phyloP scores from a whole-genome alignment of 495 filamentous ascomycete genomes.

The Penicillium roqueforti region DNA sequence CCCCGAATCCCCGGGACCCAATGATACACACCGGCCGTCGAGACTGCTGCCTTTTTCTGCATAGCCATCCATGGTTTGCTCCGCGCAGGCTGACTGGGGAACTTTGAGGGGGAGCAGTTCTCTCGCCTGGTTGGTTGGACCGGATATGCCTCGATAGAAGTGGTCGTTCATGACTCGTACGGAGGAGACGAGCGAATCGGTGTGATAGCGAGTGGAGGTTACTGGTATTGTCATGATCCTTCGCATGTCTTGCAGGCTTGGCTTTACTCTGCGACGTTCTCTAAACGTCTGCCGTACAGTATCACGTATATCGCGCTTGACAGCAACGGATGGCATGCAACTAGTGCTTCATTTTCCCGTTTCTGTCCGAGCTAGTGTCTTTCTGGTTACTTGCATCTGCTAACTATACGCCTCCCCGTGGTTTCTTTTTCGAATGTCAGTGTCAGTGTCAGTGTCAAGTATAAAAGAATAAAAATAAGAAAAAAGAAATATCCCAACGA shows the following conservation, averaged over 20 bases:
- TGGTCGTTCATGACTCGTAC: neutral
- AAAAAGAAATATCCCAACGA: neutral
- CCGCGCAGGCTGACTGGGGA: neutral
- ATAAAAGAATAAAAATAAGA: neutral
- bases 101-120: neutral
- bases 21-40: neutral
- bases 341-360: neutral
- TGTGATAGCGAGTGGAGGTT: neutral
- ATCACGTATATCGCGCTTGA: neutral
- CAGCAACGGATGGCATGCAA: neutral
- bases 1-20: neutral
- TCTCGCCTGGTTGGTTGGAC: neutral
- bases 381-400: slow-evolving; percentile 2
- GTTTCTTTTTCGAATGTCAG: slow-evolving; percentile 1
- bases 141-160: neutral
- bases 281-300: neutral
- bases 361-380: neutral
- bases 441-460: too few relatives aligned
- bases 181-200: neutral
- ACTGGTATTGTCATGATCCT: neutral
- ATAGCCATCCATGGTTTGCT: slow-evolving; percentile 6
- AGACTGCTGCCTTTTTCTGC: slow-evolving; percentile 2
- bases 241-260: slow-evolving; percentile 16
- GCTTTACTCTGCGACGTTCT: neutral
- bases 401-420: neutral